Percentiles rank a stretch among this genome's conserved stretches.
These are phyloP conservation scores for Porcisia hertigi DNA, from an alignment of 208 protist species.

Conservation along the genomic window DNA sequence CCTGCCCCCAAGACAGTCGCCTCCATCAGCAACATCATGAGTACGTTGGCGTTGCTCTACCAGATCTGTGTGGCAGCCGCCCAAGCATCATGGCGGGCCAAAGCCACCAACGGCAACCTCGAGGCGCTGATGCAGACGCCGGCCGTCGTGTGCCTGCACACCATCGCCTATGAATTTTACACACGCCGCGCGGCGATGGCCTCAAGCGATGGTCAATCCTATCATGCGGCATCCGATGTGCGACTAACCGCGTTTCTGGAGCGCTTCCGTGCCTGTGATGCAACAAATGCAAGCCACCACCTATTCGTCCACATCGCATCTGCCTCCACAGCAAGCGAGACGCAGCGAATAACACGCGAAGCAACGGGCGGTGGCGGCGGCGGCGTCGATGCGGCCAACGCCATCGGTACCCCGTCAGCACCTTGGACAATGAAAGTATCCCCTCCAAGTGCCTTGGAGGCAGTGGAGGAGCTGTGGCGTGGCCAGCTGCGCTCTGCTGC, in stretches of 20 bases:
- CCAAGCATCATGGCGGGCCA: slow-evolving; percentile 27
- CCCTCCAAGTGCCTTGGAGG: neutral
- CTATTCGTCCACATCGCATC: slow-evolving; percentile 25
- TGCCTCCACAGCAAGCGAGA: neutral
- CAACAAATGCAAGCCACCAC: neutral
- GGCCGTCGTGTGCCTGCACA: slow-evolving; percentile 14
- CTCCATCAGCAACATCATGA: slow-evolving; percentile 13
- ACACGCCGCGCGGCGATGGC: neutral
- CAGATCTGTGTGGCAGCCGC: slow-evolving; percentile 15
- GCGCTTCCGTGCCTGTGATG: slow-evolving; percentile 3
- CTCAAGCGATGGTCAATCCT: neutral
- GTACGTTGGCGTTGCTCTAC: slow-evolving; percentile 26
- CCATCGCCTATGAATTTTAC: slow-evolving; percentile 17
- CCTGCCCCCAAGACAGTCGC: neutral
- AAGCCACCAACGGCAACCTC: slow-evolving; percentile 8
- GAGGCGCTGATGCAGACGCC: slow-evolving; percentile 5
- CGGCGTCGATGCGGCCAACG: neutral
- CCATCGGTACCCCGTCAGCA: neutral
- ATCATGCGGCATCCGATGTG: neutral
- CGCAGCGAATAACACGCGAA: neutral
- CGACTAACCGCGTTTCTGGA: slow-evolving; percentile 19
- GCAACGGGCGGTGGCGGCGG: neutral
- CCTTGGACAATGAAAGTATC: neutral
- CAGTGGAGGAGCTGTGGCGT: slow-evolving; percentile 10
- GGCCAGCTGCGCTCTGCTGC: slow-evolving; percentile 4